phyloP scores from a whole-genome alignment of 176 grass and related monocot species.

The Stipa capillata region DNA sequence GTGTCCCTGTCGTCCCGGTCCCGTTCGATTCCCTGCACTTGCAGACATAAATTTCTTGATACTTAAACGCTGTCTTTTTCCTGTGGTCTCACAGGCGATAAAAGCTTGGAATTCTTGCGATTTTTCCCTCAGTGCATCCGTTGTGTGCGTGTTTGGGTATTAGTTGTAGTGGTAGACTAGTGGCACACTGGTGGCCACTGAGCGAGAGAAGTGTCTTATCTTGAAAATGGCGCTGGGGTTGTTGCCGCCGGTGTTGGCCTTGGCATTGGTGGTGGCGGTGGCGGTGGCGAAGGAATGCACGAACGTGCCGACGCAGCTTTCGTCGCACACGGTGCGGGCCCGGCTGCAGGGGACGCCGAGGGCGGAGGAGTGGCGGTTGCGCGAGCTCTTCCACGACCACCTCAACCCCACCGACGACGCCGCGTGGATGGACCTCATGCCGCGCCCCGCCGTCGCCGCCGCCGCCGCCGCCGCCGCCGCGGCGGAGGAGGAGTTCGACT shows the following conservation, averaged over 20 bases:
- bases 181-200: neutral
- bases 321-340: constrained; percentile 51
- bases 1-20: neutral
- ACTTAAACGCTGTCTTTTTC: neutral
- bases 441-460: neutral
- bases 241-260: neutral
- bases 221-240: neutral
- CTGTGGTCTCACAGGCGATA: neutral
- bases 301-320: constrained; percentile 51
- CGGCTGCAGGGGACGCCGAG: constrained; percentile 12
- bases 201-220: neutral
- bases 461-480: neutral
- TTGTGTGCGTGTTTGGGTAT: neutral
- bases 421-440: constrained; percentile 68
- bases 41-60: neutral
- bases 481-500: constrained; percentile 38
- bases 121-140: neutral
- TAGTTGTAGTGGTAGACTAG: neutral
- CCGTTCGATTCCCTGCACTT: neutral
- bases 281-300: constrained; percentile 54
- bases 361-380: constrained; percentile 22
- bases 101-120: neutral
- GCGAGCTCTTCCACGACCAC: constrained; percentile 44
- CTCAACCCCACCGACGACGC: constrained; percentile 55
- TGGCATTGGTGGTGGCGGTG: neutral